phyloP scores from a whole-genome alignment of 2,329 filamentous ascomycete genomes.

The Cryphonectria radicalis region DNA sequence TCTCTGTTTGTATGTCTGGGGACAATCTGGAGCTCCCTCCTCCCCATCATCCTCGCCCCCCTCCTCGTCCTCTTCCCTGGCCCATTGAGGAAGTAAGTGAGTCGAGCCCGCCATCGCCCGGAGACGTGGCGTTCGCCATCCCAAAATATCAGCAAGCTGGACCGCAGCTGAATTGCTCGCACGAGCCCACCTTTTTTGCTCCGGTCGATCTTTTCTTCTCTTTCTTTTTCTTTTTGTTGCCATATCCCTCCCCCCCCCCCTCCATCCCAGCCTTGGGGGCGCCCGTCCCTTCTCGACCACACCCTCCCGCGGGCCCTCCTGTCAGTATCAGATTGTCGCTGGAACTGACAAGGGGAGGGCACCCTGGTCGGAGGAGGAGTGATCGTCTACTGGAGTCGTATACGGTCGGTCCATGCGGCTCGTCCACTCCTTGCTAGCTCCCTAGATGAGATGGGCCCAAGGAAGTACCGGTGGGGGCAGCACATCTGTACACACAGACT shows the following conservation, averaged over 20 bases:
- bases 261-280: not conserved
- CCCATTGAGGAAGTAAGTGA: not conserved
- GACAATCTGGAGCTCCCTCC: not conserved
- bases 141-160: not conserved
- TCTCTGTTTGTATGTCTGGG: not conserved
- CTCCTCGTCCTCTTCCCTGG: not conserved
- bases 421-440: not conserved
- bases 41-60: too few species aligned
- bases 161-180: not conserved
- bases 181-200: slow-evolving; percentile 4
- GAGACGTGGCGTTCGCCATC: not conserved
- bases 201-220: not conserved
- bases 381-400: not conserved
- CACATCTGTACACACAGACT: not conserved
- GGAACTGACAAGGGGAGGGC: not conserved
- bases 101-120: not conserved
- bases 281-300: not conserved
- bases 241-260: not conserved
- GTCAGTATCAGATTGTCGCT: not conserved
- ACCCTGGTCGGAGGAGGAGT: not conserved
- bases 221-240: not conserved
- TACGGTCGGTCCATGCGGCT: not conserved
- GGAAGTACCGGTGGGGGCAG: not conserved
- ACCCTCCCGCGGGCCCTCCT: not conserved
- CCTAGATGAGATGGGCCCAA: not conserved